Evolutionary conservation across 495 filamentous ascomycete genomes (phyloP).

Genomic region (Aspergillus funiculosus): DNA sequence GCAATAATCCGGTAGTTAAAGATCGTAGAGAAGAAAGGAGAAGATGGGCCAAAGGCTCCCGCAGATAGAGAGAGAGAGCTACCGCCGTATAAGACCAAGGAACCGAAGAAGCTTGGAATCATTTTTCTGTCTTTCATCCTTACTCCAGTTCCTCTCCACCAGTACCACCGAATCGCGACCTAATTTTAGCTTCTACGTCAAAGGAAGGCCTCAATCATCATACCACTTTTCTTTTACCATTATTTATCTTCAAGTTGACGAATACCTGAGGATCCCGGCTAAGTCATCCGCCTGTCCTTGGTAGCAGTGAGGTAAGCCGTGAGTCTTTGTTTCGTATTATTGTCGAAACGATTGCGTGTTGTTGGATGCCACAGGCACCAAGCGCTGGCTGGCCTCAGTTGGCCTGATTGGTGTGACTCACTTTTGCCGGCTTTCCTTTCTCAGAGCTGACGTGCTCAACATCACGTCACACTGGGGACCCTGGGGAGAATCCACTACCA

Average conservation of each 20-base stretch:
- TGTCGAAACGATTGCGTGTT: slow-evolving; percentile 15
- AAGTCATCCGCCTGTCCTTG: too few species aligned
- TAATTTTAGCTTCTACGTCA: slow-evolving; percentile 3
- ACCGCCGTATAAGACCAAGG: slow-evolving; percentile 9
- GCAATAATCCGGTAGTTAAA: too few species aligned
- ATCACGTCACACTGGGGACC: slow-evolving; percentile 5
- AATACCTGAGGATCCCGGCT: too few species aligned
- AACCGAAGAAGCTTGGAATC: slow-evolving; percentile 1
- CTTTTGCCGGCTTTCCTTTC: neutral
- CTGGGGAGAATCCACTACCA: slow-evolving; percentile 5
- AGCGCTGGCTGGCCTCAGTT: too few species aligned
- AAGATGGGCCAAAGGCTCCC: neutral
- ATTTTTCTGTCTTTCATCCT: neutral
- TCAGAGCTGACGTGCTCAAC: slow-evolving; percentile 10
- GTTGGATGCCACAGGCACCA: slow-evolving; percentile 10
- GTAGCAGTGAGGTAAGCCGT: slow-evolving; percentile 23
- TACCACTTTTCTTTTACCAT: too few species aligned
- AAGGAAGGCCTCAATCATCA: too few species aligned
- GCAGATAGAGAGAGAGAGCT: neutral
- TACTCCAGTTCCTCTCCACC: slow-evolving; percentile 11
- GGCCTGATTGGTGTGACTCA: slow-evolving; percentile 13
- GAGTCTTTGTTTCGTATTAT: neutral
- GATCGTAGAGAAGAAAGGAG: slow-evolving; percentile 2
- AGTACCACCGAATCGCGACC: slow-evolving; percentile 2
- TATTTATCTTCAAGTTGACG: too few species aligned